These are phyloP conservation scores for Chalciporus sp. DNA, from an alignment of 1,284 basidiomycete species.

Conservation along the genomic window DNA sequence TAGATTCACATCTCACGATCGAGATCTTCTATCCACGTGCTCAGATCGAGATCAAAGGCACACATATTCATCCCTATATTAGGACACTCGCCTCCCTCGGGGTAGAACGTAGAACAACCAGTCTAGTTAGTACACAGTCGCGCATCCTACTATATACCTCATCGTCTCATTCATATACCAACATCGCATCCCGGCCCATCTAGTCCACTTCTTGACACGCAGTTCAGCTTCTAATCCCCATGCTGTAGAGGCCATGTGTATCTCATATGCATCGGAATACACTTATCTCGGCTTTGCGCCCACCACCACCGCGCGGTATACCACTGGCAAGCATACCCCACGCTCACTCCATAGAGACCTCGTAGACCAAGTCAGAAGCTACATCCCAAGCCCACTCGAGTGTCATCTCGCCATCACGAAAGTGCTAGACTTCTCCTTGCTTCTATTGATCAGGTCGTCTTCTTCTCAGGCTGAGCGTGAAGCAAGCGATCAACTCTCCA, in stretches of 20 bases:
- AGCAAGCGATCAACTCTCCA: background rate
- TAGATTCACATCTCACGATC: constrained; percentile 39
- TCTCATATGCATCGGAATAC: background rate
- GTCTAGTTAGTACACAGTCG: too few relatives aligned
- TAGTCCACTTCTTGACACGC: background rate
- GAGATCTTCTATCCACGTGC: constrained; percentile 34
- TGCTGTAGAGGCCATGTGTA: background rate
- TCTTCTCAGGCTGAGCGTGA: background rate
- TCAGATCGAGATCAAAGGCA: constrained; percentile 31
- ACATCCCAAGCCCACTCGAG: too few relatives aligned
- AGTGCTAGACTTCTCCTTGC: background rate
- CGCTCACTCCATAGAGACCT: too few relatives aligned
- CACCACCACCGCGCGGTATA: background rate
- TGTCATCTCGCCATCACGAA: background rate
- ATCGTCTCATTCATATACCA: background rate
- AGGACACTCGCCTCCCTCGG: too few relatives aligned
- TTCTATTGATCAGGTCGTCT: background rate
- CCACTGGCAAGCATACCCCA: background rate
- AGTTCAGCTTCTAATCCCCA: background rate
- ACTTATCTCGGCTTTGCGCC: background rate
- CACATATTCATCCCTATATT: constrained; percentile 11
- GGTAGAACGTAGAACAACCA: too few relatives aligned
- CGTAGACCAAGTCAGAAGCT: too few relatives aligned
- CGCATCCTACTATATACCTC: too few relatives aligned
- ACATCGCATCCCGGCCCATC: background rate